Evolutionary conservation across 176 grass and related monocot genomes (phyloP).

Genomic region (Zea luxurians): DNA sequence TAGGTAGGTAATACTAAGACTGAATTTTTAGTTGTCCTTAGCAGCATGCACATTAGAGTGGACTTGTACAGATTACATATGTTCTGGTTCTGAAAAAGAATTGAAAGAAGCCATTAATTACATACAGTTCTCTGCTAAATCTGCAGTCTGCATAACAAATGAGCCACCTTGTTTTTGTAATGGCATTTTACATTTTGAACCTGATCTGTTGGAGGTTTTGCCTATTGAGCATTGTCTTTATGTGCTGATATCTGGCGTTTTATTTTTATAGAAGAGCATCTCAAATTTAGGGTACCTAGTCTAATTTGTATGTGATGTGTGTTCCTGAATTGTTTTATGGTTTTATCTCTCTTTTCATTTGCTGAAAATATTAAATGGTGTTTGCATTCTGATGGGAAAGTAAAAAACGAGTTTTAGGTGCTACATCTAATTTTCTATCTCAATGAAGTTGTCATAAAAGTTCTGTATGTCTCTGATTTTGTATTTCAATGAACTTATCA

Average conservation of each 20-base stretch:
- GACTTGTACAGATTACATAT: slow-evolving; percentile 32
- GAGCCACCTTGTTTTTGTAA: not conserved
- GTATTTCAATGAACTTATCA: not conserved
- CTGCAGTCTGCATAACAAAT: not conserved
- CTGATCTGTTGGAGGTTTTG: slow-evolving; percentile 4
- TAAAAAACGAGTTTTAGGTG: not conserved
- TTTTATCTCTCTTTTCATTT: not conserved
- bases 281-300: not conserved
- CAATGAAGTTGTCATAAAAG: not conserved
- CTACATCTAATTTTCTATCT: not conserved
- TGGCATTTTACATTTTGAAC: not conserved
- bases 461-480: not conserved
- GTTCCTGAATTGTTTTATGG: not conserved
- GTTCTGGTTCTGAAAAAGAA: slow-evolving; percentile 16
- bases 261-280: not conserved
- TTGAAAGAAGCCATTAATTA: not conserved
- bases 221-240: slow-evolving; percentile 28
- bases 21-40: not conserved
- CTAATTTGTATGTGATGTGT: not conserved
- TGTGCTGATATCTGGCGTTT: not conserved
- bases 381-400: not conserved
- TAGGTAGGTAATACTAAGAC: not conserved
- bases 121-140: slow-evolving; percentile 15
- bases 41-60: slow-evolving; percentile 21
- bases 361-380: not conserved